These are phyloP conservation scores for Corymbia citriodora DNA, from an alignment of 441 rosid species.

Conservation along the genomic window DNA sequence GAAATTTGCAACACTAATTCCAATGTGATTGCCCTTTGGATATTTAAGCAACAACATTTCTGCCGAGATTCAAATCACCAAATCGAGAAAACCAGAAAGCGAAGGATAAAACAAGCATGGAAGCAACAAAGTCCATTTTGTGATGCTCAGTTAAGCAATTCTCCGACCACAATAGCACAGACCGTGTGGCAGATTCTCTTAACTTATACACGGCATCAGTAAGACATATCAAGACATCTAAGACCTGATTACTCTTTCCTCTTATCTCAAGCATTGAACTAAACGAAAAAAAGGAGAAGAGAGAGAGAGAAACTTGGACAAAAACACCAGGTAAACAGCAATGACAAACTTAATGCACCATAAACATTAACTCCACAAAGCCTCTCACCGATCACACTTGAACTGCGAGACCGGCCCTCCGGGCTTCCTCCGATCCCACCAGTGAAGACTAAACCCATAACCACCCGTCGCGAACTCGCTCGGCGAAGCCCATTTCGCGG, in stretches of 20 bases:
- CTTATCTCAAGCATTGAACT: background rate
- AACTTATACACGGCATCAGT: background rate
- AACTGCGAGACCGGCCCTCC: slow-evolving; percentile 70
- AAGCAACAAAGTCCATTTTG: background rate
- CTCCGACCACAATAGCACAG: background rate
- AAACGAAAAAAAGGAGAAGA: background rate
- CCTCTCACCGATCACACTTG: slow-evolving; percentile 69
- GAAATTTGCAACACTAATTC: background rate
- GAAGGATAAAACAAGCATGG: background rate
- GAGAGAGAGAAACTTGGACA: background rate
- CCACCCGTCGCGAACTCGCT: slow-evolving; percentile 88
- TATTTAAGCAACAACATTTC: background rate
- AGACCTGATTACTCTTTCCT: background rate
- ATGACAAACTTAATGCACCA: background rate
- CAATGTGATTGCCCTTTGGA: background rate
- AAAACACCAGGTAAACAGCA: background rate
- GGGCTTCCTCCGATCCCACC: slow-evolving; percentile 87
- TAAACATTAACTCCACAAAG: background rate
- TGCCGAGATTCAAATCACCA: background rate
- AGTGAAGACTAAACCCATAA: slow-evolving; percentile 65
- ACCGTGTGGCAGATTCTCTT: background rate
- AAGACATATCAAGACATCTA: background rate
- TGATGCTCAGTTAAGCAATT: background rate
- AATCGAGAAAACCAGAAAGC: background rate
- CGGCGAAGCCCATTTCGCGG: slow-evolving; percentile 85